These are phyloP conservation scores for Spiraea crenata DNA, from an alignment of 331 rosid species.

Conservation along the genomic window DNA sequence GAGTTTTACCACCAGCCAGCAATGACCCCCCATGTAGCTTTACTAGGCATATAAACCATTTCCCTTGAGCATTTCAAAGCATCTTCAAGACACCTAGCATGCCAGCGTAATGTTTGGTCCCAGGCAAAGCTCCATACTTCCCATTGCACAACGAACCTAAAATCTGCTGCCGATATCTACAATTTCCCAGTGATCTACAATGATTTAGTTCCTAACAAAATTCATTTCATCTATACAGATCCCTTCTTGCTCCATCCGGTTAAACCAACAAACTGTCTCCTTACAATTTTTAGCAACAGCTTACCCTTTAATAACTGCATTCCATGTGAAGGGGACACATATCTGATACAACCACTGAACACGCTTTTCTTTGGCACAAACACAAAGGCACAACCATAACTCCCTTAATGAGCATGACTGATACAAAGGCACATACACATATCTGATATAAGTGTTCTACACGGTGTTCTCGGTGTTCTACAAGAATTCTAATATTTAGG, in stretches of 20 bases:
- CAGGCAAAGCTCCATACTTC: constrained; percentile 47
- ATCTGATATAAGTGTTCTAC: too few species aligned
- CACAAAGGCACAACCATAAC: constrained; percentile 5
- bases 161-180: constrained; percentile 47
- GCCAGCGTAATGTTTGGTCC: constrained; percentile 93
- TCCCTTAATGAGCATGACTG: constrained; percentile 7
- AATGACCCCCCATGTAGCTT: constrained; percentile 70
- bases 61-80: constrained; percentile 41
- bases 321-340: constrained; percentile 90
- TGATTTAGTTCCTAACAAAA: constrained; percentile 58
- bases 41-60: constrained; percentile 65
- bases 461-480: too few species aligned
- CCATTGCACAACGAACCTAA: constrained; percentile 45
- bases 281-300: constrained; percentile 63
- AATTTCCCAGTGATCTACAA: constrained; percentile 75
- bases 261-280: constrained; percentile 64
- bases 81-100: constrained; percentile 54
- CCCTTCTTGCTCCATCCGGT: constrained; percentile 61
- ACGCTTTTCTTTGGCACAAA: constrained; percentile 53
- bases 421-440: too few species aligned
- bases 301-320: constrained; percentile 70
- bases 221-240: constrained; percentile 56
- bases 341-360: constrained; percentile 75
- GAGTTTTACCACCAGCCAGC: constrained; percentile 51
- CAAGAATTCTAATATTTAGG: too few species aligned